Evolutionary conservation across 2,329 filamentous ascomycete genomes (phyloP).

Genomic region (Leptographium radiaticola): DNA sequence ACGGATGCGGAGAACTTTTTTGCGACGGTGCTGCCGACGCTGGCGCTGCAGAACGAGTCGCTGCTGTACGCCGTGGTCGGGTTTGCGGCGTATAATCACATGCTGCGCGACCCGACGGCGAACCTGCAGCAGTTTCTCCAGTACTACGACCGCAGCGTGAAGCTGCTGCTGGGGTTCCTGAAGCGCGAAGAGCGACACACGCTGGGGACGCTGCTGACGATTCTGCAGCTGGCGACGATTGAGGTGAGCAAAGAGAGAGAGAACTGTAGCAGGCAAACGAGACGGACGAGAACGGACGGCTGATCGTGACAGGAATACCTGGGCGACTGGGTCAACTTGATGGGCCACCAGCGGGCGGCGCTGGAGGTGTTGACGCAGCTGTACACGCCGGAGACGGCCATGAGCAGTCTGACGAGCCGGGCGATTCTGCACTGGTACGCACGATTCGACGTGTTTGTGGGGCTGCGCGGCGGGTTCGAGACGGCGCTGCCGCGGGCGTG

Average conservation of each 20-base stretch:
- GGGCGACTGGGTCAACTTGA: slow-evolving; percentile 88
- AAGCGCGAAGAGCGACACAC: slow-evolving; percentile 57
- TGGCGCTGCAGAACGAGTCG: slow-evolving; percentile 63
- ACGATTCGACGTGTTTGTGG: slow-evolving; percentile 75
- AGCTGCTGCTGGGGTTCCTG: slow-evolving; percentile 57
- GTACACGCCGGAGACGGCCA: slow-evolving; percentile 63
- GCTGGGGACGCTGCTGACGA: slow-evolving; percentile 67
- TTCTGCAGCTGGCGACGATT: slow-evolving; percentile 83
- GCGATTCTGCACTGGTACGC: slow-evolving; percentile 80
- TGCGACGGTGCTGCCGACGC: slow-evolving; percentile 52
- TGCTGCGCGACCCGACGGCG: slow-evolving; percentile 55
- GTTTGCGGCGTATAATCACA: slow-evolving; percentile 79
- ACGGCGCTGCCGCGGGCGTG: slow-evolving; percentile 64
- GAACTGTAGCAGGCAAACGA: not conserved
- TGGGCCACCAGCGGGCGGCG: slow-evolving; percentile 85
- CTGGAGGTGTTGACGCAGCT: slow-evolving; percentile 66
- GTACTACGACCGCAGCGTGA: slow-evolving; percentile 85
- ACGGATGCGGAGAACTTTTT: slow-evolving; percentile 63
- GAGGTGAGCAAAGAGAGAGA: slow-evolving; percentile 45
- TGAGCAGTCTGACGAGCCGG: slow-evolving; percentile 55
- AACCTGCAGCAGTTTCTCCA: slow-evolving; percentile 70
- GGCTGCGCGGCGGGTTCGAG: slow-evolving; percentile 68
- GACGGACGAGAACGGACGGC: too few relatives aligned
- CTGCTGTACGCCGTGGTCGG: slow-evolving; percentile 77
- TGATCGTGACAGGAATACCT: slow-evolving; percentile 59